Conservation (phyloP, 2,329 filamentous ascomycete genomes). For the Neophaeococcomyces aloes region DNA sequence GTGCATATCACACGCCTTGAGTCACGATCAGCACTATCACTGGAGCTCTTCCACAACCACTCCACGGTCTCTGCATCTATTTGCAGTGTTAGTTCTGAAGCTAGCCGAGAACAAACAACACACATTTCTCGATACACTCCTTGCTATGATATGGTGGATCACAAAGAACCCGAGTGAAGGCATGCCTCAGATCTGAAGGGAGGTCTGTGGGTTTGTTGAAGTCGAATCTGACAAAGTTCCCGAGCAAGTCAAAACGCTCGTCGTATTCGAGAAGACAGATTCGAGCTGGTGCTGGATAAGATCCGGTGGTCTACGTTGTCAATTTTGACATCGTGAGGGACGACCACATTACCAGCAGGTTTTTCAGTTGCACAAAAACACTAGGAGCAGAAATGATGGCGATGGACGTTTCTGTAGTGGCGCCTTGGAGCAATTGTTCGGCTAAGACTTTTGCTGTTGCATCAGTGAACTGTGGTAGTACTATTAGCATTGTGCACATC, state of each 20-base stretch:
- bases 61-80: background rate
- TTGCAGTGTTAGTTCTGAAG: constrained; percentile 5
- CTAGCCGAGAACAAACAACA: constrained; percentile 14
- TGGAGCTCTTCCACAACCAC: constrained; percentile 47
- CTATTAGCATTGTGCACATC: background rate
- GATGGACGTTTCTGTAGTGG: constrained; percentile 48
- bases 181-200: constrained; percentile 48
- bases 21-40: constrained; percentile 65
- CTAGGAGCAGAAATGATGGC: constrained; percentile 65
- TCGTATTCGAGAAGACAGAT: constrained; percentile 65
- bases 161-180: constrained; percentile 58
- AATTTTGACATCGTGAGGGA: constrained; percentile 3
- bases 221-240: constrained; percentile 66
- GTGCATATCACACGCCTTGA: constrained; percentile 56
- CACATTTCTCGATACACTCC: constrained; percentile 71
- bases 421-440: constrained; percentile 52
- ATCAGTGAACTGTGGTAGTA: constrained; percentile 53
- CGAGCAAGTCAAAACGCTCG: constrained; percentile 60
- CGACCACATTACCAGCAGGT: constrained; percentile 46
- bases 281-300: constrained; percentile 35
- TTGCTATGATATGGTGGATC: constrained; percentile 72
- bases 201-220: constrained; percentile 48
- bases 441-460: constrained; percentile 57
- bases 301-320: background rate
- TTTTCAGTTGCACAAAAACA: constrained; percentile 66